Base-by-base conservation (phyloP, 2,329 filamentous ascomycete genomes). In the Monilinia laxa region DNA sequence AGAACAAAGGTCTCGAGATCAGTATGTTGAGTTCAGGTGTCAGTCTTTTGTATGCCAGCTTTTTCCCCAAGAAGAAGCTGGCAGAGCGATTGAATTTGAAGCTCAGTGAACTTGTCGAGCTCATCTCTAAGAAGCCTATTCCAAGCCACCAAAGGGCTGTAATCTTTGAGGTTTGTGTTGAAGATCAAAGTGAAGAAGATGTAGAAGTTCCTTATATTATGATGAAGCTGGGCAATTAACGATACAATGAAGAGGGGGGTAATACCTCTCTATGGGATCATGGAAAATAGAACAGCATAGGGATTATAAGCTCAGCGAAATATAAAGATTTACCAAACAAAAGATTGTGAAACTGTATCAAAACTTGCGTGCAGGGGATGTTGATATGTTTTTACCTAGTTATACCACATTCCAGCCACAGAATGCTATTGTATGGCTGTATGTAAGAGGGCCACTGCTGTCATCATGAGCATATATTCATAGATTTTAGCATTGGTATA, bases 21-120 rank as follows among this genome's bases (percentile, higher is more conserved):
- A 91, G 88, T 68, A 98, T 98, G 94, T 84, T 99, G 75, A 97
- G 92, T 82, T 97, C 93, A n/a, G 95, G 94, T 1, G 94, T 98
- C 71, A 97, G 93, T 79, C 81, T 99, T 75, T 82, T 99, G 56
- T 99, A 97, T 75, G 94, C 95, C 23, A 90, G 88, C 74, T 99
- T 99, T 85, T 97, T 96, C 81, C 88, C 90, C 3, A 84, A 89
- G 0, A 79, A 82, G 23, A 90, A 90, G 64, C 82, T 93, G 67
- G 93, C 93, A 84, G 93, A 97, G 70, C 86, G 93, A 70, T 83
- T 92, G 75, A 81, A 81, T 18, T 83, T 97, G 79, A 97, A 93
- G 80, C 85, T 98, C 80, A 97, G 92, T 80, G 83, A 94, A 76
- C 84, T 99, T 60, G 90, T 97, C 6, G 92, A 94, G 80, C 87